Percentiles rank a stretch among this genome's conserved stretches.
phyloP scores from a whole-genome alignment of 305 asterid genomes.

The Fraxinus xanthoxyloides region DNA sequence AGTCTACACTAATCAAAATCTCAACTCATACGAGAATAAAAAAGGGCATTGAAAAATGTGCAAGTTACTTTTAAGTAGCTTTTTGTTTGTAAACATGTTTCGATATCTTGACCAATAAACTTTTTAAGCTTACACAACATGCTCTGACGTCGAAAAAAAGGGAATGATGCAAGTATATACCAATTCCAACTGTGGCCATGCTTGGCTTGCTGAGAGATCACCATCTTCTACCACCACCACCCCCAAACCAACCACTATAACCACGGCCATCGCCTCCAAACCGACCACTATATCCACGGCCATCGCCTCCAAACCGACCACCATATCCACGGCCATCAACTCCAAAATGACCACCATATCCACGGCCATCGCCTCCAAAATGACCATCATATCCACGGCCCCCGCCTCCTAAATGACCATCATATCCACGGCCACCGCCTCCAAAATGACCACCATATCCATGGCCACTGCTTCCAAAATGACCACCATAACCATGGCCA shows the following conservation, averaged over 20 bases:
- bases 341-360: slow-evolving; percentile 22
- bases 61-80: neutral
- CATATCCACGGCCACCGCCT: neutral
- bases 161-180: slow-evolving; percentile 1
- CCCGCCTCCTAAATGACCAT: slow-evolving; percentile 32
- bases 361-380: slow-evolving; percentile 20
- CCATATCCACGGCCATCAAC: slow-evolving; percentile 35
- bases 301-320: slow-evolving; percentile 18
- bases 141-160: neutral
- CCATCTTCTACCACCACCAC: slow-evolving; percentile 27
- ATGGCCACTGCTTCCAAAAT: slow-evolving; percentile 35
- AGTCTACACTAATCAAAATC: neutral
- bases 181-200: slow-evolving; percentile 28
- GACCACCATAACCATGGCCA: slow-evolving; percentile 32
- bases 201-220: slow-evolving; percentile 33
- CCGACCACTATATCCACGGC: slow-evolving; percentile 11
- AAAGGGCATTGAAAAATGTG: neutral
- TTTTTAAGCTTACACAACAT: neutral
- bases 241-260: neutral
- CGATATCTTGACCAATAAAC: neutral
- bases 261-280: slow-evolving; percentile 40
- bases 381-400: slow-evolving; percentile 30
- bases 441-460: slow-evolving; percentile 9
- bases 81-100: neutral
- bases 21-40: neutral